These are phyloP conservation scores for Malus hybrid DNA, from an alignment of 331 rosid species.

Conservation along the genomic window DNA sequence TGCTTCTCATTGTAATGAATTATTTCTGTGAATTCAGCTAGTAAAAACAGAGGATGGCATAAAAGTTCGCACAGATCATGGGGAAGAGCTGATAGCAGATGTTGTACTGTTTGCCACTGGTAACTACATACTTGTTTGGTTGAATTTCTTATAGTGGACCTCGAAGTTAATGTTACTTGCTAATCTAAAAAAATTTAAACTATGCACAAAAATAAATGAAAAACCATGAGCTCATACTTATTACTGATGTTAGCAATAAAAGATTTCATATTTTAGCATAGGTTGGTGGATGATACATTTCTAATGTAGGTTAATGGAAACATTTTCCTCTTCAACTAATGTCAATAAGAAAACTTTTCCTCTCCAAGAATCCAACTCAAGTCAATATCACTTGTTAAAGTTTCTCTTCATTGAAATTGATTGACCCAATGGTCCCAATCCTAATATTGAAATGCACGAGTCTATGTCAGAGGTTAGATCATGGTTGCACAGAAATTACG, in stretches of 20 bases:
- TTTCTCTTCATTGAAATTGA: no score
- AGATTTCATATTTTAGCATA: no score
- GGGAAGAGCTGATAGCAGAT: constrained; percentile 82
- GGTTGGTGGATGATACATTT: no score
- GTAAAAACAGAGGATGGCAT: constrained; percentile 72
- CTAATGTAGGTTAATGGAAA: background rate
- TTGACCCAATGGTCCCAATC: no score
- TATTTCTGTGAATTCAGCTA: constrained; percentile 39
- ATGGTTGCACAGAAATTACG: background rate
- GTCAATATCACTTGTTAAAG: no score
- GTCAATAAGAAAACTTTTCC: no score
- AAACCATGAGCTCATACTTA: background rate
- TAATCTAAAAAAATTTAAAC: background rate
- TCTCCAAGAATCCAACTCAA: no score
- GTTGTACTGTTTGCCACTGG: constrained; percentile 94
- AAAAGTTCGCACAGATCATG: constrained; percentile 87
- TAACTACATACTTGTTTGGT: constrained; percentile 23
- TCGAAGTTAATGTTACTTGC: background rate
- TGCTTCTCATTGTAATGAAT: constrained; percentile 7
- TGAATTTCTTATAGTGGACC: background rate
- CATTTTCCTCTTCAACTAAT: background rate
- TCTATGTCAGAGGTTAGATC: background rate
- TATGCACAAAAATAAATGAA: background rate
- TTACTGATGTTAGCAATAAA: no score
- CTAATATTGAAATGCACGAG: no score